phyloP scores from a whole-genome alignment of 1,139 yeast genomes.

The Suhomyces maxii region DNA sequence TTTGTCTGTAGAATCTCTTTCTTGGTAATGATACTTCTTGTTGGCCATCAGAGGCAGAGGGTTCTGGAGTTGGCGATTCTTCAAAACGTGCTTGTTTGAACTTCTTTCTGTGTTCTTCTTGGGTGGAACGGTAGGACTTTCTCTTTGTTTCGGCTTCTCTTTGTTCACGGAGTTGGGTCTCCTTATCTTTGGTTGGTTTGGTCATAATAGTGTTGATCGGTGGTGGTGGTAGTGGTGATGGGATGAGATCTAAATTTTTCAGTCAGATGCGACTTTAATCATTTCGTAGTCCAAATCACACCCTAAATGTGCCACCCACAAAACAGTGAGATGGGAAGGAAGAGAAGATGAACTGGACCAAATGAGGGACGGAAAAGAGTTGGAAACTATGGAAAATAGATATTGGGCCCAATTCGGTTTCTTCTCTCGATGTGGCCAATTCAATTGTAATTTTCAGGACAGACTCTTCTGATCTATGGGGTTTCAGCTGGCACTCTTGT shows the following conservation, averaged over 20 bases:
- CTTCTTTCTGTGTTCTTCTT: slow-evolving; percentile 36
- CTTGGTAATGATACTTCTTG: slow-evolving; percentile 57
- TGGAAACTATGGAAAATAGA: too few relatives aligned
- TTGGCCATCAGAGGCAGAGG: slow-evolving; percentile 1
- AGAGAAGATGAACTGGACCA: too few relatives aligned
- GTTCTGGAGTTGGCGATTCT: slow-evolving; percentile 14
- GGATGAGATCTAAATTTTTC: slow-evolving; percentile 10
- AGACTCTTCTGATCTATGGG: too few relatives aligned
- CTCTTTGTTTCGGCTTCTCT: slow-evolving; percentile 39
- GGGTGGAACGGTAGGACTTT: slow-evolving; percentile 39
- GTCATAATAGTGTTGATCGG: slow-evolving; percentile 2
- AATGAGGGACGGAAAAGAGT: too few relatives aligned
- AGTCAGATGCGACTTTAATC: background rate
- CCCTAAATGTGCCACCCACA: background rate
- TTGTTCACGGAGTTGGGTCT: slow-evolving; percentile 29
- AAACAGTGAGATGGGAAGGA: too few relatives aligned
- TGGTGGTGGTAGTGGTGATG: background rate
- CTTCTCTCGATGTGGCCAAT: too few relatives aligned
- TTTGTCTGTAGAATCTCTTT: slow-evolving; percentile 88
- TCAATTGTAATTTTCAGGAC: too few relatives aligned
- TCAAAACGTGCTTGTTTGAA: slow-evolving; percentile 35
- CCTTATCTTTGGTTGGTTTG: slow-evolving; percentile 20
- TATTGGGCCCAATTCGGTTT: too few relatives aligned
- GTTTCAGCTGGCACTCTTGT: too few relatives aligned
- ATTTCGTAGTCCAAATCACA: background rate